Evolutionary conservation across 139 green algal genomes (phyloP), one percentile per base, ranked within the genome.

Genomic region (Chlamydomonas schloesseri): DNA sequence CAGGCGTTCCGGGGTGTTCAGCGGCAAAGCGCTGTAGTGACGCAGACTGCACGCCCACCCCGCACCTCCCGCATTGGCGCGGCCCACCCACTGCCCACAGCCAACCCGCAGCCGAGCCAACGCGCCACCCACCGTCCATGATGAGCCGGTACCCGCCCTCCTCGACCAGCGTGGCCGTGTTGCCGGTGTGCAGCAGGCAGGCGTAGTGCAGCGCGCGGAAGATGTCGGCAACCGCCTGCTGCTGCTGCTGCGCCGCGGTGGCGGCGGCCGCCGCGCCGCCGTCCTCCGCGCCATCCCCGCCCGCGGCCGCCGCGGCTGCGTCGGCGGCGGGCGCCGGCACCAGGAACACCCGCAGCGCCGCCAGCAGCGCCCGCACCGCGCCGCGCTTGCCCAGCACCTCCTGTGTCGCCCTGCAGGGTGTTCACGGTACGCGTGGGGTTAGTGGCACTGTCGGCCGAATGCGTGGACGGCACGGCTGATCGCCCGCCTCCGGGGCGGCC

Each of bases 171-270:
- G 31, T 33, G 5, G 64, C 62, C 17, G 68, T 79, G 62, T 86
- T 91, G 37, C 37, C 46, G 17, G 80, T 36, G 82, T 91, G 86
- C 24, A 91, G 85, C 26, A 91, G 57, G 74, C 87, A 91, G 21
- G 80, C 71, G 73, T 86, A 91, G 58, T 91, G 87, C 46, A 91
- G 82, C 29, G 81, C 75, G 42, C 86, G 81, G 8, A 91, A 47
- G 8, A 75, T 72, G 67, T 89, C 87, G 8, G 87, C 73, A 2
- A 91, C 80, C 65, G 53, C 26, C 31, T 68, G 29, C 31, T n/a
- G 8, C 47, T 26, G 42, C 20, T 57, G 60, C 8, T 73, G 36
- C 8, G 60, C 36, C 1, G 18, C 64, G 13, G 11, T n/a, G 6
- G 29, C 64, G 29, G 17, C 76, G 14, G 60, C 36, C 14, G 68